Base-by-base conservation (phyloP, 805 yeast species). In the Torulaspora indica region DNA sequence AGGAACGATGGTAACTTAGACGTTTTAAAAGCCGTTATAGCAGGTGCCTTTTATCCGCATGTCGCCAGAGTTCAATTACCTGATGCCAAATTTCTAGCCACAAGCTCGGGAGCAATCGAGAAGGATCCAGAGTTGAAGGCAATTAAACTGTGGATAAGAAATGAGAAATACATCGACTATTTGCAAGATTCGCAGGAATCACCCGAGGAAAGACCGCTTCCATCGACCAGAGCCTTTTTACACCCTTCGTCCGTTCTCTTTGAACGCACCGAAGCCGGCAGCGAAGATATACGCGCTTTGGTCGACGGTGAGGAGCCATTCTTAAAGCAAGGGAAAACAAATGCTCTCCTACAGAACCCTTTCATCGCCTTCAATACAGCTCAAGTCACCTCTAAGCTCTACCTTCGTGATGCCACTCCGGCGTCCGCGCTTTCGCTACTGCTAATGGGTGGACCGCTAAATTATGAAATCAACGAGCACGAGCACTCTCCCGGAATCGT, bases 231-330 rank as follows among this genome's bases (percentile, higher is more conserved):
- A 38, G 88, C 90, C 0, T 90, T 87, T 51, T 65, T 87, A 17
- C 97, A 91, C 58, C 97, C 98, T 1, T 79, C 93, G 0, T 88
- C 96, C 0, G 72, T 85, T 1, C 58, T 86, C 38, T 87, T 89
- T 58, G 74, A 77, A 5, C 67, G 67, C 0, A 71, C 72, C 38
- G 49, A 46, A 4, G 53, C 57, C 5, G 57, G 50, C 38, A 14
- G 51, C 1, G 58, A 62, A 8, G 64, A 57, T 24, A 34, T 58
- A 2, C 60, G 61, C 29, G 30, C 59, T 1, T 42, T 55, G 10
- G 33, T 44, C 2, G 53, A 56, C 9, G 55, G 52, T 12, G 55
- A 46, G 14, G 42, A 42, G 22, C 50, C 52, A 4, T 22, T 42
- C 20, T 17, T 45, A 8, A 59, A 53, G 38, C 57, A 55, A 34